Conservation (phyloP, 306 rosid genomes). For the Trifolium fragiferum region DNA sequence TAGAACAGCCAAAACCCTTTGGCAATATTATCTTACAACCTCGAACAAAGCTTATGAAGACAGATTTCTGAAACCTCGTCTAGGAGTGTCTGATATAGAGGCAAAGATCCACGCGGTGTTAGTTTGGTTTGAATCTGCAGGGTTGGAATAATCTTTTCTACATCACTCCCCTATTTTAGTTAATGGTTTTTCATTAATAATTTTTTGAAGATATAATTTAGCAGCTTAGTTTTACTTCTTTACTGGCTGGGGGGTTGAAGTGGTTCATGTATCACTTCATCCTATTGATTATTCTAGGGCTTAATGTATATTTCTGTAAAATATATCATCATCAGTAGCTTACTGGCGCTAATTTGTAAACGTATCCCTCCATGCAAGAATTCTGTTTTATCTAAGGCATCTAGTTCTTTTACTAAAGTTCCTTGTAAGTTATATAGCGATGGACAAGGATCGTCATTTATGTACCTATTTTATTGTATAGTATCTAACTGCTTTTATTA, state of each 20-base stretch:
- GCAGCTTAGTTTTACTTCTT: constrained; percentile 51
- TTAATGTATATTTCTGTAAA: constrained; percentile 74
- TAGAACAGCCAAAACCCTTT: constrained; percentile 81
- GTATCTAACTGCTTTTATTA: constrained; percentile 32
- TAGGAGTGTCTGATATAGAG: constrained; percentile 67
- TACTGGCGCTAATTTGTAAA: constrained; percentile 50
- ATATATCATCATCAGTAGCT: constrained; percentile 53
- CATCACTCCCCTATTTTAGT: constrained; percentile 37
- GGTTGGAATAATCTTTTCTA: constrained; percentile 48
- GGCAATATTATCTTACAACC: constrained; percentile 72
- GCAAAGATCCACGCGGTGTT: constrained; percentile 47
- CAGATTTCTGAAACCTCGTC: constrained; percentile 74
- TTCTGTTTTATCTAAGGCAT: constrained; percentile 32
- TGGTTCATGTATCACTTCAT: constrained; percentile 52
- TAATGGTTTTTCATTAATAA: constrained; percentile 39
- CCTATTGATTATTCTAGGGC: constrained; percentile 64
- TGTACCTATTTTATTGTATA: constrained; percentile 43
- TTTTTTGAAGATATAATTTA: constrained; percentile 53
- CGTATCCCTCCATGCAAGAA: constrained; percentile 35
- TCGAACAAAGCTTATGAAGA: constrained; percentile 79
- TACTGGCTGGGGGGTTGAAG: constrained; percentile 44
- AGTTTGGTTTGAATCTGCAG: constrained; percentile 49
- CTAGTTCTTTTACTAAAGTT: constrained; percentile 21
- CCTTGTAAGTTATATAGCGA: constrained; percentile 33
- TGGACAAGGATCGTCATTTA: constrained; percentile 24